A percentile compares a stretch with the other conserved stretches of the same genome.
Evolutionary conservation across 495 filamentous ascomycete genomes (phyloP).

Genomic region (Xylaria curta): DNA sequence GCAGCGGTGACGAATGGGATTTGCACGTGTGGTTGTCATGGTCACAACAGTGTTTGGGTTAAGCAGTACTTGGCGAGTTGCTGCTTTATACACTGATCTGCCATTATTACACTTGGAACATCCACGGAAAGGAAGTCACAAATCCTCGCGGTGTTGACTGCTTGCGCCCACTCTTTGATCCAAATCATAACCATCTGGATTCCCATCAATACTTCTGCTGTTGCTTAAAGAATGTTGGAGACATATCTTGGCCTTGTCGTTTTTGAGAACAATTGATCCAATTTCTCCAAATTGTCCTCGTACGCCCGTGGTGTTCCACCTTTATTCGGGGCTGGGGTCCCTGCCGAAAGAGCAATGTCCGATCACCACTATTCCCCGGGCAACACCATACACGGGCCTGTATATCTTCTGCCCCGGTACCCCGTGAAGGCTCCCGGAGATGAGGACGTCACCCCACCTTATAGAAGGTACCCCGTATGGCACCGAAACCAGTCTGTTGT

Average conservation of each 20-base stretch:
- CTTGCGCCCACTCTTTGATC: not conserved
- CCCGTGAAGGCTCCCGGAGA: not conserved
- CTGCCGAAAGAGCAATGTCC: not conserved
- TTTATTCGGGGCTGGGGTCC: not conserved
- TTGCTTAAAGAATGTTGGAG: not conserved
- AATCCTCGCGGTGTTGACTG: not conserved
- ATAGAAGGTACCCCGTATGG: not conserved
- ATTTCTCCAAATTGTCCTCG: not conserved
- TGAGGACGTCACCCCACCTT: not conserved
- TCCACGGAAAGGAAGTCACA: not conserved
- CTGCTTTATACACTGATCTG: not conserved
- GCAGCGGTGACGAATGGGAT: not conserved
- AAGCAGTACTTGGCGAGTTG: not conserved
- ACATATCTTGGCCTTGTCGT: not conserved
- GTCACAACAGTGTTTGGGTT: not conserved
- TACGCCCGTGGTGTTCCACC: not conserved
- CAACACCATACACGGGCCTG: not conserved
- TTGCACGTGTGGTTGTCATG: not conserved
- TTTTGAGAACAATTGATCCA: not conserved
- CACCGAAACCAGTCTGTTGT: not conserved
- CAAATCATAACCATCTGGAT: not conserved
- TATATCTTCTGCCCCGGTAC: constrained; percentile 9
- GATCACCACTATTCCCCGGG: not conserved
- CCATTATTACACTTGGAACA: not conserved
- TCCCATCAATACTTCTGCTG: not conserved